Base-by-base conservation (phyloP, 129 eudicot genomes). In the Flaveria sonorensis region DNA sequence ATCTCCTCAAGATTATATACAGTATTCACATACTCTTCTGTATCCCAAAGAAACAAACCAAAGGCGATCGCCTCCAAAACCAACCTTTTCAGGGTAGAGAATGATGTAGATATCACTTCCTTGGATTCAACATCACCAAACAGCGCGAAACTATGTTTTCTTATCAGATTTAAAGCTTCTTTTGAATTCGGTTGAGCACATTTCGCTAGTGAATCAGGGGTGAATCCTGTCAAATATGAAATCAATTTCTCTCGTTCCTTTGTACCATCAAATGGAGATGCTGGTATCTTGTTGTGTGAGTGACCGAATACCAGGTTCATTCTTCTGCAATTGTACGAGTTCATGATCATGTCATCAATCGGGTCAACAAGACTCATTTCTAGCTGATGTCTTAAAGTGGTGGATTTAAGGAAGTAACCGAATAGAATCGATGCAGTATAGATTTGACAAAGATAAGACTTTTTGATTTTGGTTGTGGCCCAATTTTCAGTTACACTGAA, bases 321-420 rank as follows among this genome's bases (percentile, higher is more conserved):
- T 24, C 84, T 48, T 26, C 89, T 84, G 52, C 72, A 77, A 0
- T 73, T 78, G 80, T 15, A 63, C 0, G 69, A 15, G 69, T 73
- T 80, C 40, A 74, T 24, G n/a, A 73, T 47, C 46, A 82, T 48
- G 82, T 68, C 81, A 36, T 79, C 74, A 48, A 62, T 72, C 74
- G 83, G 63, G 7, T 65, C 65, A 21, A 69, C 55, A 24, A 87
- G 82, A 26, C 75, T 83, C 79, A 53, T 69, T 70, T 94, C 98
- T 10, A 89, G 82, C 20, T 40, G 82, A 85, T 84, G 80, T 64
- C 97, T 91, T 65, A 86, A 77, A 6, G 86, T 63, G 46, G 93
- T 97, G 39, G 98, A 87, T 83, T 94, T 94, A 19, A 94, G 77
- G 70, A 94, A 89, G 80, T 94, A 94, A 14, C 98, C 98, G 23